Conservation (phyloP, 1,284 basidiomycete species). For the Omphalotus olearius region DNA sequence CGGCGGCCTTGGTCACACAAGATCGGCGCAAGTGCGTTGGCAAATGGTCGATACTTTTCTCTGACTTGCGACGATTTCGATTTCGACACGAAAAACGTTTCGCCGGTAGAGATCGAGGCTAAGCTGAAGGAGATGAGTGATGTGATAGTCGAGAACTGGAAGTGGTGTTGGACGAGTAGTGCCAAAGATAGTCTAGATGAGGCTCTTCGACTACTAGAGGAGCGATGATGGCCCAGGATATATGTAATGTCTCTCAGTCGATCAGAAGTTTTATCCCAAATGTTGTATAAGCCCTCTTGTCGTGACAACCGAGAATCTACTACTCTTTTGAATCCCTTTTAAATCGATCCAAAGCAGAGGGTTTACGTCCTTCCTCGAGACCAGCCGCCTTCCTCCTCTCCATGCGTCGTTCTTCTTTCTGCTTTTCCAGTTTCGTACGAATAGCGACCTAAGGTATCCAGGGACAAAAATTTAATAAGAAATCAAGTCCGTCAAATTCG, state of each 20-base stretch:
- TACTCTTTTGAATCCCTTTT: constrained; percentile 19
- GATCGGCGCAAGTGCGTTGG: constrained; percentile 24
- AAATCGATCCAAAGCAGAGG: constrained; percentile 70
- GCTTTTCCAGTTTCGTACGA: constrained; percentile 63
- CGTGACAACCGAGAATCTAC: neutral
- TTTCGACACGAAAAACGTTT: constrained; percentile 15
- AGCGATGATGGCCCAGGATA: too few species aligned
- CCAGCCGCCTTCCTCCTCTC: constrained; percentile 39
- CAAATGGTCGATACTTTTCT: constrained; percentile 30
- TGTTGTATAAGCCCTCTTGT: too few species aligned
- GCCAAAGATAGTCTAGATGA: constrained; percentile 26
- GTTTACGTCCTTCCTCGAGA: constrained; percentile 36
- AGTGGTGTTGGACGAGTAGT: constrained; percentile 37
- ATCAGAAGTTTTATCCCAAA: too few species aligned
- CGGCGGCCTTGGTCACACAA: constrained; percentile 36
- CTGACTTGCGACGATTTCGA: constrained; percentile 27
- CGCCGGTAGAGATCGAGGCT: constrained; percentile 9
- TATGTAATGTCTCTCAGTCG: too few species aligned
- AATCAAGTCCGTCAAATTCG: neutral
- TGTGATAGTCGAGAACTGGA: constrained; percentile 28
- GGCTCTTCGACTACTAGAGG: constrained; percentile 11
- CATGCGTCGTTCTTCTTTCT: constrained; percentile 48
- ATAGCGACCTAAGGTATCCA: constrained; percentile 50
- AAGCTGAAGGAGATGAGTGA: constrained; percentile 24
- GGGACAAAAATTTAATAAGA: constrained; percentile 8